Evolutionary conservation across 192 early-diverging fungal genomes (phyloP).

Genomic region (Mortierella hygrophila): DNA sequence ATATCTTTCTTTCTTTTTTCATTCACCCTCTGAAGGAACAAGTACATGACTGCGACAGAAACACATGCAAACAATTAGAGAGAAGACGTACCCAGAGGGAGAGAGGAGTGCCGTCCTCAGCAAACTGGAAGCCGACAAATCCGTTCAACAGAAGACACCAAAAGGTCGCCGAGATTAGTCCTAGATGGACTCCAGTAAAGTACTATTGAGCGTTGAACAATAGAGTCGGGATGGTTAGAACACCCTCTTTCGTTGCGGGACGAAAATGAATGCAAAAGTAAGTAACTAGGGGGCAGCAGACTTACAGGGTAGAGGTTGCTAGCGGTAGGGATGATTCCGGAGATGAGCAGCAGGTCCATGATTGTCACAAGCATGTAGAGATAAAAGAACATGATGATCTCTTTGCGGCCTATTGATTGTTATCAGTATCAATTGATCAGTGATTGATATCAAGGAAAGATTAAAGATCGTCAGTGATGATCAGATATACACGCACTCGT

Average conservation of each 20-base stretch:
- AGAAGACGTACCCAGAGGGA: slow-evolving; percentile 84
- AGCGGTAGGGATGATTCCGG: slow-evolving; percentile 83
- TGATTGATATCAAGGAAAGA: background rate
- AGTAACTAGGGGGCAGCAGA: background rate
- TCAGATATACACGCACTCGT: background rate
- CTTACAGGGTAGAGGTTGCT: slow-evolving; percentile 73
- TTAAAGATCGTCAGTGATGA: background rate
- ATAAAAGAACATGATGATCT: slow-evolving; percentile 94
- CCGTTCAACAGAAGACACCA: slow-evolving; percentile 90
- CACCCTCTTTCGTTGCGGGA: background rate
- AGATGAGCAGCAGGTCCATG: slow-evolving; percentile 81
- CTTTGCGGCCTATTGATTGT: slow-evolving; percentile 77
- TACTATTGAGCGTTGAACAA: slow-evolving; percentile 61
- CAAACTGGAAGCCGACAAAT: slow-evolving; percentile 92
- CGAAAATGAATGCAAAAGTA: background rate
- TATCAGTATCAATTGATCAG: background rate
- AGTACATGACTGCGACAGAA: background rate
- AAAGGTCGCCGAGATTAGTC: slow-evolving; percentile 80
- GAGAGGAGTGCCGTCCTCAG: slow-evolving; percentile 87
- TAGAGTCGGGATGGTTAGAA: slow-evolving; percentile 4
- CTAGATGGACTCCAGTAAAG: slow-evolving; percentile 78
- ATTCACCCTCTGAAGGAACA: too few relatives aligned
- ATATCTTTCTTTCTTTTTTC: background rate
- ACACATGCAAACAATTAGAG: background rate
- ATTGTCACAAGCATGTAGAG: slow-evolving; percentile 80